Percentiles rank a stretch among this genome's conserved stretches.
phyloP scores from a whole-genome alignment of 371 early-diverging fungal species.

The Amoeboaphelidium protococcarum region DNA sequence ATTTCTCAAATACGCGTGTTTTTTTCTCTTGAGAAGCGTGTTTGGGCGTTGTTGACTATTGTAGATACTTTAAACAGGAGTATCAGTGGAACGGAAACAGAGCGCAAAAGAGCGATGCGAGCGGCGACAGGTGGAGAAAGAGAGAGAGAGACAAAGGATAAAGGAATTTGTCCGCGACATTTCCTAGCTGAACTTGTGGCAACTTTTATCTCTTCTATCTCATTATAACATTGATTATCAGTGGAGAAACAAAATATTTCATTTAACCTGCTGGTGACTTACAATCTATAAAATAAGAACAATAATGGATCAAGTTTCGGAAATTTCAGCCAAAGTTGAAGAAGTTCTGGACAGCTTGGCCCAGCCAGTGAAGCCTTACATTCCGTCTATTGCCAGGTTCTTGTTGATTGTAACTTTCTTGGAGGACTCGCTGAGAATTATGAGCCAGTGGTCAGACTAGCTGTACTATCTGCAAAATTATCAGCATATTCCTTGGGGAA shows the following conservation, averaged over 20 bases:
- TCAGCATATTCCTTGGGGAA: slow-evolving; percentile 42
- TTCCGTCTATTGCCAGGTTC: slow-evolving; percentile 64
- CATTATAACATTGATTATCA: slow-evolving; percentile 3
- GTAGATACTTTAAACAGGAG: no score
- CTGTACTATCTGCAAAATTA: slow-evolving; percentile 40
- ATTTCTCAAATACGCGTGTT: no score
- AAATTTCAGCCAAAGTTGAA: slow-evolving; percentile 24
- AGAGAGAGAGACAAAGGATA: no score
- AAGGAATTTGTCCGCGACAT: no score
- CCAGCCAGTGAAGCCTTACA: slow-evolving; percentile 63
- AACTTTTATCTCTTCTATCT: no score
- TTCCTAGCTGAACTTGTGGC: no score
- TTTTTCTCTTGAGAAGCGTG: no score
- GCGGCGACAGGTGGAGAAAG: no score
- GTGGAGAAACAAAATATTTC: slow-evolving; percentile 1
- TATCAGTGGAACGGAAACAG: no score
- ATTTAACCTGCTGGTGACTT: neutral
- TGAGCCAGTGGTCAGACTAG: slow-evolving; percentile 67
- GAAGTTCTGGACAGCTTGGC: slow-evolving; percentile 38
- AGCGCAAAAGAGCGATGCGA: no score
- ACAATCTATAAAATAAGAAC: neutral
- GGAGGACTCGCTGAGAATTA: slow-evolving; percentile 71
- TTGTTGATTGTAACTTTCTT: slow-evolving; percentile 80
- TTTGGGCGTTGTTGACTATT: no score
- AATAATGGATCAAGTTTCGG: slow-evolving; percentile 8